Evolutionary conservation across 2,329 filamentous ascomycete species (phyloP).

Genomic region (Verticillium klebahnii): DNA sequence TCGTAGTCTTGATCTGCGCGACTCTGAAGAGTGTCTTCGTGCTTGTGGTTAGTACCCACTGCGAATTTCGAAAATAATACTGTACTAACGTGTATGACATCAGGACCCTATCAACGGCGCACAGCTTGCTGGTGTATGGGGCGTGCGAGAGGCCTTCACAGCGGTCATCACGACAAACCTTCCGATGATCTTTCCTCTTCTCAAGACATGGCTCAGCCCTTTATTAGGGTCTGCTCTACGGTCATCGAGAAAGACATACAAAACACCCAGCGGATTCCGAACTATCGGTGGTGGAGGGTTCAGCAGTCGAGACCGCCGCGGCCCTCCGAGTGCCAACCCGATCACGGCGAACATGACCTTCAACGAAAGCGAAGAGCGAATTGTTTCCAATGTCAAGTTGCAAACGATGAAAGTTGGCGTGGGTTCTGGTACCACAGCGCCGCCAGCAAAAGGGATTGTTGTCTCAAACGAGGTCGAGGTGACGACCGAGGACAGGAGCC

Average conservation of each 20-base stretch:
- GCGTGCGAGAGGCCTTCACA: conserved; percentile 37
- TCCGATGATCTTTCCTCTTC: conserved; percentile 39
- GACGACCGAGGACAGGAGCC: conserved; percentile 16
- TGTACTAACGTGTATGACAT: background rate
- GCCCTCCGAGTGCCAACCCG: conserved; percentile 25
- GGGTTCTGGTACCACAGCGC: conserved; percentile 9
- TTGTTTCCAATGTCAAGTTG: conserved; percentile 37
- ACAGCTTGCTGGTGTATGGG: conserved; percentile 36
- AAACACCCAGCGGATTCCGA: conserved; percentile 24
- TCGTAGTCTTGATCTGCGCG: conserved; percentile 29
- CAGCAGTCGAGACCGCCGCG: conserved; percentile 23
- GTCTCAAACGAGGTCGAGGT: conserved; percentile 37
- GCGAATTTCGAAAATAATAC: conserved; percentile 2
- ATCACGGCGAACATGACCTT: conserved; percentile 31
- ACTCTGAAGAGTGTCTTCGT: conserved; percentile 28
- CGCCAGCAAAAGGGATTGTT: conserved; percentile 25
- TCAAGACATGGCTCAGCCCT: conserved; percentile 33
- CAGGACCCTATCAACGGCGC: conserved; percentile 36
- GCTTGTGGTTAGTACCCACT: conserved; percentile 14
- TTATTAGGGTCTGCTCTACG: conserved; percentile 20
- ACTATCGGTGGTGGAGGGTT: conserved; percentile 31
- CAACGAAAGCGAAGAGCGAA: conserved; percentile 31
- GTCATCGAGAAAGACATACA: conserved; percentile 18
- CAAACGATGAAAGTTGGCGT: conserved; percentile 24
- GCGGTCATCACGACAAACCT: conserved; percentile 38